phyloP scores from a whole-genome alignment of 2,329 filamentous ascomycete species.

The Colletotrichum lentis region DNA sequence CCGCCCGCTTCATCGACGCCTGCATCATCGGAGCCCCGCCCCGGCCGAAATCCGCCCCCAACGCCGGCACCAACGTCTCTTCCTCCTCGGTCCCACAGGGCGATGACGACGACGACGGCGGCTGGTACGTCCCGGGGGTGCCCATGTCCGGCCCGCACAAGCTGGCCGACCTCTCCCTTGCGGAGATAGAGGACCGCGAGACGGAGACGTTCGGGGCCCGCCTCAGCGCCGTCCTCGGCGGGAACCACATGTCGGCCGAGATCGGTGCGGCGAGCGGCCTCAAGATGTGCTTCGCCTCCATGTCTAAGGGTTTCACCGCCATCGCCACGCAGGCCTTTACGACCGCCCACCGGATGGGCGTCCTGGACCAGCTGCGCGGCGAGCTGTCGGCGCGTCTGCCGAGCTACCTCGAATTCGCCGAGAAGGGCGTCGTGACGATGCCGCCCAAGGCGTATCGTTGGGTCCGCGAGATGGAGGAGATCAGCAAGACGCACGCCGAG shows the following conservation, averaged over 20 bases:
- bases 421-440: conserved; percentile 65
- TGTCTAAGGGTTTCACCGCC: conserved; percentile 72
- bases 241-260: conserved; percentile 56
- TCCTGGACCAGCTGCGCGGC: conserved; percentile 65
- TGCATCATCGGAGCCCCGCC: conserved; percentile 66
- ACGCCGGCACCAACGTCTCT: conserved; percentile 37
- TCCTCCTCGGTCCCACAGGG: conserved; percentile 28
- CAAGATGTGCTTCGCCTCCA: conserved; percentile 72
- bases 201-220: conserved; percentile 47
- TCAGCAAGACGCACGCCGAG: conserved; percentile 69
- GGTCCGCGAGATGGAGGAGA: conserved; percentile 81
- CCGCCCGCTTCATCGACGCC: conserved; percentile 64
- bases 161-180: conserved; percentile 50
- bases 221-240: conserved; percentile 56
- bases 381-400: conserved; percentile 64
- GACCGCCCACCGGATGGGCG: conserved; percentile 70
- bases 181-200: background rate
- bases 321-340: conserved; percentile 76
- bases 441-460: conserved; percentile 80
- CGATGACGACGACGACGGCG: conserved; percentile 37
- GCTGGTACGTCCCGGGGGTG: conserved; percentile 54
- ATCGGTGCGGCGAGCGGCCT: conserved; percentile 67
- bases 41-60: conserved; percentile 43
- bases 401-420: conserved; percentile 54
- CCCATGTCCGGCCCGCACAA: conserved; percentile 59